Evolutionary conservation across 192 early-diverging fungal species (phyloP), one percentile per base, ranked within the genome.

Genomic region (Bifiguratus adelaidae): DNA sequence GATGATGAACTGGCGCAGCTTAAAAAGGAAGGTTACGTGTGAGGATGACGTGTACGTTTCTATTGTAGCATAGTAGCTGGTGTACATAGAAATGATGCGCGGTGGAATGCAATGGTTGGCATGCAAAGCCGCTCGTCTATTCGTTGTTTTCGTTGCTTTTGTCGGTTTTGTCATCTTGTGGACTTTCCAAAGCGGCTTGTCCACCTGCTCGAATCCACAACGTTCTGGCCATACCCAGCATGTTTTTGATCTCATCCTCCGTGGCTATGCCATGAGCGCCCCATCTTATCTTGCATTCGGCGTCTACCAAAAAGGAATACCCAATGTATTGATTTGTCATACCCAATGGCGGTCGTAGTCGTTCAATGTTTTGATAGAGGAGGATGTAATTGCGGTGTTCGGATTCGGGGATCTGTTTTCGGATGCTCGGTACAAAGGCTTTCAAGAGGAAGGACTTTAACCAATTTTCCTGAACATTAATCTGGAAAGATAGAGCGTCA

Each of bases 251-350:
- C 47, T 76, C 73, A 29, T 52, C 44, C 13, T 43, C 34, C 0
- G 70, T 65, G 7, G 61, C 70, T 4, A 56, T 37, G 13, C 73
- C 73, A 57, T 78, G 71, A 8, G 75, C 71, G 0, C 58, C 55
- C 75, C 75, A 78, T 30, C 75, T 50, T n/a, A 78, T 70, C 29
- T 68, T 68, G 46, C 75, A 74, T 32, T 78, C 56, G 41, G 56
- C 42, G 35, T 78, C 75, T 20, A 78, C 55, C 33, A 78, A 44
- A 44, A 65, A 78, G 3, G 67, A 61, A 38, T 78, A 78, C 1
- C 75, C 75, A 28, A 74, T 54, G 42, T 71, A 74, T 15, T 68
- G 58, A 40, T 78, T 78, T 22, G 53, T 59, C 68, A 78, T 72
- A 30, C 64, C 65, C 30, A 78, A 41, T 9, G 57, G 61, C 28